Base-by-base conservation (phyloP, 208 protist genomes). In the Leishmania tarentolae region DNA sequence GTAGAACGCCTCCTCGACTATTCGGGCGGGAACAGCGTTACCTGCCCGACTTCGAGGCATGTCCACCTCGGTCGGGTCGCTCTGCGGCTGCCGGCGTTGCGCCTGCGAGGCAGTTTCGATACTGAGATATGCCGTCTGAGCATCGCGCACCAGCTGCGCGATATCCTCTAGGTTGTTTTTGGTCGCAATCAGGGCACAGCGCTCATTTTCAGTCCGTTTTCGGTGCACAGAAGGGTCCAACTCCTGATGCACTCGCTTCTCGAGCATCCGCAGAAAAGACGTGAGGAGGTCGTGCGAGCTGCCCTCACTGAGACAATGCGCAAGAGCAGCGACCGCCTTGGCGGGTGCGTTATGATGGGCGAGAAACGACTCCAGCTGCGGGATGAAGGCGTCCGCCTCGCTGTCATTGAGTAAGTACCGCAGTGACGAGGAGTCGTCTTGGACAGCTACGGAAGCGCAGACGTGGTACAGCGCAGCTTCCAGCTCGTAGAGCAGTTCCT, bases 401-500 rank as follows among this genome's bases (percentile, higher is more conserved):
- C 76, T 78, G 73, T 89, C 87, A 28, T 73, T 85, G 53, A 47
- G 66, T 17, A 86, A 19, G 65, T 84, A 75, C n/a, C 80, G 28
- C 28, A 89, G 78, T 0, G 72, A 9, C 6, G 85, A 76, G 8
- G 13, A 59, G 68, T 85, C 70, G 50, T 75, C 81, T n/a, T 72
- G 40, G n/a, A 92, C 84, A 13, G 86, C 81, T 63, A 85, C 85
- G 24, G 91, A 88, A 46, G 85, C 82, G 79, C 83, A 88, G 28
- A 90, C 82, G 69, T 83, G 83, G 70, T 87, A 79, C 7, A 94
- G 77, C 53, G 79, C 87, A 68, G 86, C 84, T 74, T 90, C 86
- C 17, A 92, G 63, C 24, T 71, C 79, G 65, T 88, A 93, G 44
- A 94, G 86, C 3, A 90, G 80, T 76, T 94, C 86, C 66, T 92